Conservation (phyloP, 1,284 basidiomycete species). For the Kalmanozyma brasiliensis region DNA sequence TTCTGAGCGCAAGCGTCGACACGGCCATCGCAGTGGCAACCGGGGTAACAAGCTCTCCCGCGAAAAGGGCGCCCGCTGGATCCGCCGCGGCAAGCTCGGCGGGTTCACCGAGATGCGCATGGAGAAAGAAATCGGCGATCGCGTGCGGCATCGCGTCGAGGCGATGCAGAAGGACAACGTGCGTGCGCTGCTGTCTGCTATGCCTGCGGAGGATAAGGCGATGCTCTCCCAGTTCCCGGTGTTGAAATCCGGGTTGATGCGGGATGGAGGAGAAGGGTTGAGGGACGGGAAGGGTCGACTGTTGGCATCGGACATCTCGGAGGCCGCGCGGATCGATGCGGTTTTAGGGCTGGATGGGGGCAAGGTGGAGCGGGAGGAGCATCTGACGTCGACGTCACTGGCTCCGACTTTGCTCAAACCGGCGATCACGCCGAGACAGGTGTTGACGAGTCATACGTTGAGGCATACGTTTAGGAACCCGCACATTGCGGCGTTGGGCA, state of each 20-base stretch:
- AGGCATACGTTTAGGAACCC: conserved; percentile 66
- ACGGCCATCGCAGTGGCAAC: conserved; percentile 54
- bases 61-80: conserved; percentile 58
- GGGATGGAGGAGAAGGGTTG: conserved; percentile 17
- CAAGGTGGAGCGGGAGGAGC: conserved; percentile 25
- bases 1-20: conserved; percentile 40
- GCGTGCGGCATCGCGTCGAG: conserved; percentile 49
- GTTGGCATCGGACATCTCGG: conserved; percentile 40
- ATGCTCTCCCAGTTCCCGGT: conserved; percentile 41
- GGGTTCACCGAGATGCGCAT: conserved; percentile 61
- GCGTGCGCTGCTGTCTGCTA: conserved; percentile 48
- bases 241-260: conserved; percentile 32
- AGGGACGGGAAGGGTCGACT: conserved; percentile 30
- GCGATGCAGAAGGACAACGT: conserved; percentile 59
- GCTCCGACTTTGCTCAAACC: conserved; percentile 65
- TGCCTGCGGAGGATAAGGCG: conserved; percentile 46
- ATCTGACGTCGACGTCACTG: conserved; percentile 56
- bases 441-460: conserved; percentile 63
- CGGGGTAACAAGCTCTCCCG: conserved; percentile 64
- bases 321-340: conserved; percentile 47
- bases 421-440: conserved; percentile 55
- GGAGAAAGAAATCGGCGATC: conserved; percentile 58
- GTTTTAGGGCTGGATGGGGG: conserved; percentile 42
- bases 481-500: conserved; percentile 63
- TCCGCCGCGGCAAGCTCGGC: conserved; percentile 62